Evolutionary conservation across 805 yeast species (phyloP), one percentile per base, ranked within the genome.

Genomic region (Candida argentea): DNA sequence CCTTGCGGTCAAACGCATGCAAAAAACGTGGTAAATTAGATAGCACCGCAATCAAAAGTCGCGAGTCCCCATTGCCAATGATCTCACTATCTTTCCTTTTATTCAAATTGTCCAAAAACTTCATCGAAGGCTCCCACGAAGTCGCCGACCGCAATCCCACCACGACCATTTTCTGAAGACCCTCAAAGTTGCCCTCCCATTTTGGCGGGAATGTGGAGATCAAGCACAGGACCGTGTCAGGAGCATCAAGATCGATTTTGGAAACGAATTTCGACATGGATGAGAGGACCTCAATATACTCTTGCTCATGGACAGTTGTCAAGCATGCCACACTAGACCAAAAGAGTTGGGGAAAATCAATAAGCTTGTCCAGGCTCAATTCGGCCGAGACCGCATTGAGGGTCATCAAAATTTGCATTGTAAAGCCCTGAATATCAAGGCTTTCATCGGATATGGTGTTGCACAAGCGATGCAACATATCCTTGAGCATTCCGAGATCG

Each of bases 391-490:
- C 76, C 0, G 96, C 94, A 56, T 89, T 86, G 42, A 91, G 53
- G 0, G 98, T 89, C 96, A 91, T 89, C 37, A 91, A 57, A 30
- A 91, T 91, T 54, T 91, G 98, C 87, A 91, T 83, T 0, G 96
- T 78, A 54, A 93, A 93, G 1, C 95, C 95, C 53, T 89, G 97
- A 21, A 91, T 87, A 41, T 91, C 98, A 1, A 72, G 57, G 7
- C 85, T 74, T 22, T 77, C 85, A 48, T 93, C 99, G 1, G 95
- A 76, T 5, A 91, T 78, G 0, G 99, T 93, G 42, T 86, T 87
- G 0, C 95, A 84, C 17, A 91, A 62, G 34, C 99, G 70, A 31
- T 89, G 94, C 7, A 91, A 61, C 95, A 91, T 84, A 54, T 87
- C 97, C 31, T 84, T 73, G 25, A 93, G 59, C 95, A 91, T 89